These are phyloP conservation scores for Jackrogersella minutella DNA, from an alignment of 495 filamentous ascomycete genomes.

Conservation along the genomic window DNA sequence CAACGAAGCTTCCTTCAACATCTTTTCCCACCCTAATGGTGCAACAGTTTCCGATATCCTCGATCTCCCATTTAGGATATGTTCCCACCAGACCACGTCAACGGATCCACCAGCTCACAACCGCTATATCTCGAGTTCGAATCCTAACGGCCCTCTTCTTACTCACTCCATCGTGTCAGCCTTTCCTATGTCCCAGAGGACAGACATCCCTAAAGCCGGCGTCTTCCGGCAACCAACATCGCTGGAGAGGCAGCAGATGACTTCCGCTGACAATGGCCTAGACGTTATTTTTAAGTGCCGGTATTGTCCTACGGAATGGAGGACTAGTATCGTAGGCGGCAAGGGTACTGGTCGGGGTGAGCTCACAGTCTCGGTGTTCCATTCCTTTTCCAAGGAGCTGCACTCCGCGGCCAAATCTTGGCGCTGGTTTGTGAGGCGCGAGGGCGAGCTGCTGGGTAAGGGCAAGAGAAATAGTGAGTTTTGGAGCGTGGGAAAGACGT, in stretches of 20 bases:
- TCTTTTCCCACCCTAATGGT: too few relatives aligned
- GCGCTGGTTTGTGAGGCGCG: not conserved
- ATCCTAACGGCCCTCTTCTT: not conserved
- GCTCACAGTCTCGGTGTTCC: not conserved
- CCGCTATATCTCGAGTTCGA: not conserved
- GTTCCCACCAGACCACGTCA: not conserved
- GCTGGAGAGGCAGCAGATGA: not conserved
- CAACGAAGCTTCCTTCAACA: too few relatives aligned
- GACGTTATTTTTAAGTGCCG: not conserved
- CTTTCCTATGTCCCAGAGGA: not conserved
- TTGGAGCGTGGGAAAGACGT: not conserved
- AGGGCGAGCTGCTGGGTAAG: not conserved
- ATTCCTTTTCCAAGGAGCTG: constrained; percentile 3
- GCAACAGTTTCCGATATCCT: not conserved
- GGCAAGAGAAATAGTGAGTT: constrained; percentile 2
- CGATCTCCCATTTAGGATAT: not conserved
- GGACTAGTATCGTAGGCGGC: not conserved
- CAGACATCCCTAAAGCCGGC: too few relatives aligned
- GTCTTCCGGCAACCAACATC: not conserved
- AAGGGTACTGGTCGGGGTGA: not conserved
- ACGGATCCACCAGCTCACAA: not conserved
- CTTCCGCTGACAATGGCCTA: not conserved
- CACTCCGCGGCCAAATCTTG: not conserved
- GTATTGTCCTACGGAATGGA: not conserved
- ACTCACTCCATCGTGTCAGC: constrained; percentile 1